A percentile compares a stretch with the other conserved stretches of the same genome.
These are phyloP conservation scores for Myxozyma monticola DNA, from an alignment of 805 yeast species.

Conservation along the genomic window DNA sequence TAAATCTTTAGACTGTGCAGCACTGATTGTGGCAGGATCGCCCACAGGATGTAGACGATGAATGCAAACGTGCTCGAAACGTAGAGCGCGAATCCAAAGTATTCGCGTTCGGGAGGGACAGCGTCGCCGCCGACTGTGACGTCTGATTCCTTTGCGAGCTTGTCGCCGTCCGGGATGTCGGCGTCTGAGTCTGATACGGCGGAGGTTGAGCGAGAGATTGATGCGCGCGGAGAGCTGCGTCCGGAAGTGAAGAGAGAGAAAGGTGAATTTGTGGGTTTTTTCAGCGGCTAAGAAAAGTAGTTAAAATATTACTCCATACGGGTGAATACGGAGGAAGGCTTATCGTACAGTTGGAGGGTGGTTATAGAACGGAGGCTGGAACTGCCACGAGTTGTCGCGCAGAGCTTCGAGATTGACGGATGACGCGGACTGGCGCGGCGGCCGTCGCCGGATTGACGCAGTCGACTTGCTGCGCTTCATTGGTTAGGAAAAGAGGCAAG, in stretches of 20 bases:
- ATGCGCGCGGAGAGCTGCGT: slow-evolving; percentile 23
- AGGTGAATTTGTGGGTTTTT: slow-evolving; percentile 19
- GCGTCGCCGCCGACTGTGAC: slow-evolving; percentile 42
- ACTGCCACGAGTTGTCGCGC: slow-evolving; percentile 25
- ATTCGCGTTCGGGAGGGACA: slow-evolving; percentile 54
- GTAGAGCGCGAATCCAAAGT: slow-evolving; percentile 83
- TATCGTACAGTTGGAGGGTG: slow-evolving; percentile 31
- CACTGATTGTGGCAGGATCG: slow-evolving; percentile 62
- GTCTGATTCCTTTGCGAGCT: slow-evolving; percentile 41
- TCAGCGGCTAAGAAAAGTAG: slow-evolving; percentile 13
- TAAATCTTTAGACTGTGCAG: slow-evolving; percentile 56
- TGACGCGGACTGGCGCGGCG: slow-evolving; percentile 16
- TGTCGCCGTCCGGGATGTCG: slow-evolving; percentile 35
- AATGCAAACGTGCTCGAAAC: slow-evolving; percentile 62
- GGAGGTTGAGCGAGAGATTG: slow-evolving; percentile 4
- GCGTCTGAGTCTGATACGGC: slow-evolving; percentile 29
- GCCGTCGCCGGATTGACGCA: slow-evolving; percentile 22
- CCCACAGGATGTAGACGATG: slow-evolving; percentile 67
- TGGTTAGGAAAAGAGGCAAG: no score
- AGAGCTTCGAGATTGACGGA: slow-evolving; percentile 14
- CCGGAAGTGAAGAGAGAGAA: slow-evolving; percentile 30
- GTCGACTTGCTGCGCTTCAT: slow-evolving; percentile 29
- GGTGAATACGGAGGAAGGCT: no score
- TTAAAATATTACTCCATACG: background rate
- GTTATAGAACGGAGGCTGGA: slow-evolving; percentile 34